Conservation (phyloP, 2,329 filamentous ascomycete species). For the Polychaeton citri region DNA sequence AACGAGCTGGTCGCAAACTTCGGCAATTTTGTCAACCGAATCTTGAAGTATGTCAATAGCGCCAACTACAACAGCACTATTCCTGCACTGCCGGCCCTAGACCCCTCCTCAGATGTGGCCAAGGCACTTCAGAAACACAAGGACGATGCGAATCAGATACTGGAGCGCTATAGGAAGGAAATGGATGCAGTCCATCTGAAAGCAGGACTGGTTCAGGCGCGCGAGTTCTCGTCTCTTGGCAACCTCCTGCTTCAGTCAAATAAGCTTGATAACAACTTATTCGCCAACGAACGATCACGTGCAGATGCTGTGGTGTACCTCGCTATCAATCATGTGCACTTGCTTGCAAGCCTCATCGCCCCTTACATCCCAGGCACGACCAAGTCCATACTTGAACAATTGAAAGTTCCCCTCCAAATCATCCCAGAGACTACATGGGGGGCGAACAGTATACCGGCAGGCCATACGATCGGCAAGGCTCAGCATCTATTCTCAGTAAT, state of each 20-base stretch:
- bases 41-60: constrained; percentile 58
- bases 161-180: constrained; percentile 54
- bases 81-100: constrained; percentile 38
- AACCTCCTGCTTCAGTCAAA: constrained; percentile 48
- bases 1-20: constrained; percentile 70
- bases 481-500: constrained; percentile 74
- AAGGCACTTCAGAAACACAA: constrained; percentile 27
- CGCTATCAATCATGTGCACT: constrained; percentile 71
- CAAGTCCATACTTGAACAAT: constrained; percentile 61
- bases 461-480: constrained; percentile 70
- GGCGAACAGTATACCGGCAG: constrained; percentile 45
- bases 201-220: constrained; percentile 49
- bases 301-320: constrained; percentile 56
- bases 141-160: constrained; percentile 50
- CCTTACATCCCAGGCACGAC: constrained; percentile 80
- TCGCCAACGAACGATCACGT: constrained; percentile 44
- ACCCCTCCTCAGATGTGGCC: constrained; percentile 32
- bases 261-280: constrained; percentile 48
- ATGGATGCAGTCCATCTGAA: constrained; percentile 62
- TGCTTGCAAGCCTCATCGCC: constrained; percentile 63
- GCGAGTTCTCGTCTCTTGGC: constrained; percentile 52
- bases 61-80: constrained; percentile 52
- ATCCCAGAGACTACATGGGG: constrained; percentile 45
- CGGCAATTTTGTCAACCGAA: constrained; percentile 43
- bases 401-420: constrained; percentile 35